Evolutionary conservation across 768 basidiomycete species (phyloP).

Genomic region (Suillus clintonianus): DNA sequence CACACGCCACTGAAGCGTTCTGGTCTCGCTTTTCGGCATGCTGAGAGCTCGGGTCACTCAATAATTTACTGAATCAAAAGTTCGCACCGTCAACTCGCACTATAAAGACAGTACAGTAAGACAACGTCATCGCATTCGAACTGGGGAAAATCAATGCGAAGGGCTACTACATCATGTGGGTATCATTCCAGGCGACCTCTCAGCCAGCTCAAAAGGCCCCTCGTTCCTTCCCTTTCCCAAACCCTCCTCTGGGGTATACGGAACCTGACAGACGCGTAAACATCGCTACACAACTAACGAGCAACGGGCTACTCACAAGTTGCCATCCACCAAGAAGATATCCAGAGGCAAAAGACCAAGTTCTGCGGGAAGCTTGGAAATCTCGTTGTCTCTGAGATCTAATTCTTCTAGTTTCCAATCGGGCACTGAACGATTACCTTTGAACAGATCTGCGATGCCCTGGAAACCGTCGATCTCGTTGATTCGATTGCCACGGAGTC

Average conservation of each 20-base stretch:
- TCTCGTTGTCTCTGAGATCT: conserved; percentile 81
- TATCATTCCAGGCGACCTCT: conserved; percentile 67
- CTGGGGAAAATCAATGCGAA: background rate
- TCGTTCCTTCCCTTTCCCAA: conserved; percentile 88
- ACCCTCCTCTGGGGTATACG: conserved; percentile 78
- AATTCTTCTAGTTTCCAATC: conserved; percentile 82
- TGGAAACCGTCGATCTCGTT: conserved; percentile 63
- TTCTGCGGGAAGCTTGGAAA: conserved; percentile 66
- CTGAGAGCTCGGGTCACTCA: background rate
- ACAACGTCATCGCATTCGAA: background rate
- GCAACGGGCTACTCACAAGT: conserved; percentile 54
- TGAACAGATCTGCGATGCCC: conserved; percentile 63
- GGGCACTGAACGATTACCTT: conserved; percentile 58
- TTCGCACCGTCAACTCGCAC: background rate
- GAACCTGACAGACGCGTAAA: conserved; percentile 50
- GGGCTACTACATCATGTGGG: background rate
- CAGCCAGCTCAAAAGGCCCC: conserved; percentile 78
- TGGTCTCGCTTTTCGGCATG: background rate
- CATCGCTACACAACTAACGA: background rate
- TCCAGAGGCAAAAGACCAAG: conserved; percentile 77
- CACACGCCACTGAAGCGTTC: background rate
- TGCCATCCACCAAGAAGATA: conserved; percentile 83
- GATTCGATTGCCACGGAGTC: conserved; percentile 69
- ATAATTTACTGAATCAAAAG: background rate
- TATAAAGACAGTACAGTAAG: background rate